These are phyloP conservation scores for Ceratocystiopsis sp. DNA, from an alignment of 2,329 filamentous ascomycete species.

Conservation along the genomic window DNA sequence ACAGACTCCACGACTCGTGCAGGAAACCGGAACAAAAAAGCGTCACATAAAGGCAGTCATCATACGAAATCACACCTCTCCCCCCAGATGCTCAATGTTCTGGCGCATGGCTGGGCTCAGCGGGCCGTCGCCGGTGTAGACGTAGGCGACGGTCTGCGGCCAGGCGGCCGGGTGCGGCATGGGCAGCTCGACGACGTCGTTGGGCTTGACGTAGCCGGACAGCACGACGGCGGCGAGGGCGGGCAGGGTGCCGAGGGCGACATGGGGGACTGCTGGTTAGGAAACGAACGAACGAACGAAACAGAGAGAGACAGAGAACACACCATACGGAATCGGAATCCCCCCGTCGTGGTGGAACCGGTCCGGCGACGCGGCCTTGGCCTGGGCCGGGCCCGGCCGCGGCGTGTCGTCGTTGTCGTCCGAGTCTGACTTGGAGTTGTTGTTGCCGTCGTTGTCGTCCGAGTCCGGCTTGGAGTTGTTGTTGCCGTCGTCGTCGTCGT, in stretches of 20 bases:
- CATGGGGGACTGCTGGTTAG: constrained; percentile 25
- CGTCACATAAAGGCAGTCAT: not conserved
- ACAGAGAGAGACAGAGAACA: constrained; percentile 15
- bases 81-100: constrained; percentile 39
- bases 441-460: not conserved
- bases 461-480: not conserved
- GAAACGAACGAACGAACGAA: not conserved
- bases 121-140: constrained; percentile 33
- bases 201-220: constrained; percentile 31
- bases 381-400: constrained; percentile 2
- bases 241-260: constrained; percentile 31
- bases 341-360: constrained; percentile 1
- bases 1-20: no score
- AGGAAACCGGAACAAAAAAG: not conserved
- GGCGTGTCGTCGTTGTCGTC: not conserved
- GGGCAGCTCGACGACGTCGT: constrained; percentile 39
- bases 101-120: constrained; percentile 28
- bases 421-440: not conserved
- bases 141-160: constrained; percentile 34
- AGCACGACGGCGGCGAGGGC: constrained; percentile 36
- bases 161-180: constrained; percentile 39
- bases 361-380: not conserved
- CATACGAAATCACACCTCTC: constrained; percentile 15
- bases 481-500: not conserved
- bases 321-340: constrained; percentile 28